phyloP scores from a whole-genome alignment of 2,329 filamentous ascomycete genomes.

The Metarhizium brunneum region DNA sequence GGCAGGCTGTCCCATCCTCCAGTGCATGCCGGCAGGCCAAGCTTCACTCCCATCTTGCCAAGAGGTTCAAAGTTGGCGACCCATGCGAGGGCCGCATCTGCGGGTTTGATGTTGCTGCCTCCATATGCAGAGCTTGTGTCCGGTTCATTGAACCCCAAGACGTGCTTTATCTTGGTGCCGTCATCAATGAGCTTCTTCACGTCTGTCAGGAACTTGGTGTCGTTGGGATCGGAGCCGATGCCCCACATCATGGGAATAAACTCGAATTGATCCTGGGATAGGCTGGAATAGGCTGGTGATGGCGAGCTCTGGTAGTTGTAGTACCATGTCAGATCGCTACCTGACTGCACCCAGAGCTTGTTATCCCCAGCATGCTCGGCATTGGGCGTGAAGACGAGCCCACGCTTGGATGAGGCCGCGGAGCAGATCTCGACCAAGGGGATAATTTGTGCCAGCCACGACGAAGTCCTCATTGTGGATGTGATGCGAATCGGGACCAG shows the following conservation, averaged over 20 bases:
- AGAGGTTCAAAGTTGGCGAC: slow-evolving; percentile 63
- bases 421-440: slow-evolving; percentile 13
- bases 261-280: slow-evolving; percentile 48
- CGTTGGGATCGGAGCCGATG: slow-evolving; percentile 33
- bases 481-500: neutral
- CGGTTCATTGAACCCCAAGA: slow-evolving; percentile 75
- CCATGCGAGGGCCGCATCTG: slow-evolving; percentile 58
- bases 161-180: slow-evolving; percentile 52
- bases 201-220: slow-evolving; percentile 51
- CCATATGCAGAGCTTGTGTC: slow-evolving; percentile 47
- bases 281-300: slow-evolving; percentile 37
- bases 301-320: slow-evolving; percentile 65
- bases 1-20: slow-evolving; percentile 48
- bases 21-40: slow-evolving; percentile 64
- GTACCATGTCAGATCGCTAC: slow-evolving; percentile 66
- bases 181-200: slow-evolving; percentile 44
- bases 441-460: slow-evolving; percentile 8
- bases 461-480: neutral
- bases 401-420: slow-evolving; percentile 48
- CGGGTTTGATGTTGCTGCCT: slow-evolving; percentile 52
- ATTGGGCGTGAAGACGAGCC: slow-evolving; percentile 59
- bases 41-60: slow-evolving; percentile 50
- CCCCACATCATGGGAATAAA: slow-evolving; percentile 82
- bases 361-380: slow-evolving; percentile 49
- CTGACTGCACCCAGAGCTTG: slow-evolving; percentile 48